These are phyloP conservation scores for Pythium brassicae DNA, from an alignment of 352 stramenopile species.

Conservation along the genomic window DNA sequence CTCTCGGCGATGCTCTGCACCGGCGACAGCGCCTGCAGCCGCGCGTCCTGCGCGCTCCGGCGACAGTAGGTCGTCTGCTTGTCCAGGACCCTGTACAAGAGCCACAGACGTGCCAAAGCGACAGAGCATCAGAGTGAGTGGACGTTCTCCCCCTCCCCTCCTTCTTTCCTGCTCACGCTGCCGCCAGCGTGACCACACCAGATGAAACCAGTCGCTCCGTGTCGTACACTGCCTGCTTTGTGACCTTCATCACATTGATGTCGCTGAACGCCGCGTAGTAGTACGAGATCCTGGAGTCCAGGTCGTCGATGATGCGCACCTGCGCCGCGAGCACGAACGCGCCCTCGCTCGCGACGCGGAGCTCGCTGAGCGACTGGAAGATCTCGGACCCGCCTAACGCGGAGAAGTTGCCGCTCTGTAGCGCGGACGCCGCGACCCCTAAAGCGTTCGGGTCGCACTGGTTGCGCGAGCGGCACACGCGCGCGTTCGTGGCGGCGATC, in stretches of 20 bases:
- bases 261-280: conserved; percentile 47
- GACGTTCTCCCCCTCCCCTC: no score
- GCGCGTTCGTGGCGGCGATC: conserved; percentile 43
- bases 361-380: conserved; percentile 34
- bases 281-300: conserved; percentile 33
- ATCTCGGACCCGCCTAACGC: conserved; percentile 18
- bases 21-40: conserved; percentile 22
- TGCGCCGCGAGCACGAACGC: conserved; percentile 44
- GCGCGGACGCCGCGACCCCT: conserved; percentile 15
- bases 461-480: conserved; percentile 25
- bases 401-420: conserved; percentile 45
- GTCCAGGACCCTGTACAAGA: conserved; percentile 25
- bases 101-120: not conserved
- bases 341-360: conserved; percentile 30
- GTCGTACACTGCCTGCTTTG: conserved; percentile 8
- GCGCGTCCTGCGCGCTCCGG: conserved; percentile 29
- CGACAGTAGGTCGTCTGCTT: conserved; percentile 43
- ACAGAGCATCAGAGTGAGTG: not conserved
- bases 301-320: conserved; percentile 30
- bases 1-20: conserved; percentile 22
- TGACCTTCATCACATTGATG: conserved; percentile 22
- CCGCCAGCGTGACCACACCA: no score
- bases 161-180: no score
- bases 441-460: conserved; percentile 31
- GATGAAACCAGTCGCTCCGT: no score